Percentiles rank a stretch among this genome's conserved stretches.
These are phyloP conservation scores for Crucibulum parvulum DNA, from an alignment of 1,284 basidiomycete species.

Conservation along the genomic window DNA sequence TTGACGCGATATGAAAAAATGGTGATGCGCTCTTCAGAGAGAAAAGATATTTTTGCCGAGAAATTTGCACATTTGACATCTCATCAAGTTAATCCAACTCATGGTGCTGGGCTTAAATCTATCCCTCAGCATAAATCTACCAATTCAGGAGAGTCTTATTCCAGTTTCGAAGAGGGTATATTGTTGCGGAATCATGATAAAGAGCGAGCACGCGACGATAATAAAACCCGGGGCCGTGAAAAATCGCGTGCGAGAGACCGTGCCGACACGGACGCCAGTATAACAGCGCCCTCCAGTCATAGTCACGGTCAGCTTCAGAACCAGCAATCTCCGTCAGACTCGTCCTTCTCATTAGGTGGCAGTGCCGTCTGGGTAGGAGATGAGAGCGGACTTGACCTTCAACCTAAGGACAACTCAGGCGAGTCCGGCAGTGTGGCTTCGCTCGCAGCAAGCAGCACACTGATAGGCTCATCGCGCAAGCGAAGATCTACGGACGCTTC, in stretches of 20 bases:
- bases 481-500: conserved; percentile 76
- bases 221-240: conserved; percentile 28
- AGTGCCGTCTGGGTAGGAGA: conserved; percentile 84
- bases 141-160: conserved; percentile 65
- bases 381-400: conserved; percentile 59
- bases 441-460: conserved; percentile 39
- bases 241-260: conserved; percentile 40
- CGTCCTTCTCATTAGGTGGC: conserved; percentile 74
- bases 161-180: conserved; percentile 71
- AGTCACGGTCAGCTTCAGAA: conserved; percentile 25
- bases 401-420: conserved; percentile 36
- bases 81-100: conserved; percentile 26
- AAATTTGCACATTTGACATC: conserved; percentile 60
- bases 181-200: conserved; percentile 51
- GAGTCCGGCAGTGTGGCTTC: conserved; percentile 46
- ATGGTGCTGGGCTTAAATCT: conserved; percentile 21
- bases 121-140: conserved; percentile 54
- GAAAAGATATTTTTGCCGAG: conserved; percentile 92
- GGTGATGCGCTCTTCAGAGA: conserved; percentile 88
- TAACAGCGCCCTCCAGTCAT: conserved; percentile 31
- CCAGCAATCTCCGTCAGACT: conserved; percentile 66
- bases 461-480: conserved; percentile 50
- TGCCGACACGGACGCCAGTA: conserved; percentile 47
- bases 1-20: conserved; percentile 87
- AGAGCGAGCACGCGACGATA: conserved; percentile 32